These are phyloP conservation scores for Exobasidium cylindrosporum DNA, from an alignment of 1,284 basidiomycete genomes.

Conservation along the genomic window DNA sequence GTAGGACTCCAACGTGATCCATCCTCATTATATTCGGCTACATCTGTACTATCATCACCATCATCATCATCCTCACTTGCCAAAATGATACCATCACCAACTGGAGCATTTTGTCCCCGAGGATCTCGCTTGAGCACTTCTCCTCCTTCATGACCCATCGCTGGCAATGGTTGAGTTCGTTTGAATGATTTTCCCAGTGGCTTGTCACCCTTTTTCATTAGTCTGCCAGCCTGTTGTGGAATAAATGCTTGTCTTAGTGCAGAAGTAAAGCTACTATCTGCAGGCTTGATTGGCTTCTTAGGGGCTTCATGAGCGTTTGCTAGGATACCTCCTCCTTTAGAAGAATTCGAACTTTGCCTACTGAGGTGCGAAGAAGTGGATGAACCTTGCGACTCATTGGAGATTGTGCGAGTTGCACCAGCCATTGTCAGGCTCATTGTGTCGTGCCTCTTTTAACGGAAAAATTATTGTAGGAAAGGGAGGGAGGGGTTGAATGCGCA, in stretches of 20 bases:
- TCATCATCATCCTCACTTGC: background rate
- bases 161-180: slow-evolving; percentile 25
- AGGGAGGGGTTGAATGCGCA: too few relatives aligned
- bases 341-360: background rate
- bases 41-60: background rate
- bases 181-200: slow-evolving; percentile 39
- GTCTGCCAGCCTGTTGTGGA: slow-evolving; percentile 33
- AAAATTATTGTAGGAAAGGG: too few relatives aligned
- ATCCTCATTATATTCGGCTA: background rate
- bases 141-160: slow-evolving; percentile 30
- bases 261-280: slow-evolving; percentile 14
- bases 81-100: slow-evolving; percentile 37
- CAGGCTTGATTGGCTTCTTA: slow-evolving; percentile 10
- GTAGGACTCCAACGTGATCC: background rate
- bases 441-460: too few relatives aligned
- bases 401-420: background rate
- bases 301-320: slow-evolving; percentile 36
- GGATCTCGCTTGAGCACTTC: slow-evolving; percentile 41
- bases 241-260: slow-evolving; percentile 37
- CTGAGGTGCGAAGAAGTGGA: background rate
- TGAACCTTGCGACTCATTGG: background rate
- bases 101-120: slow-evolving; percentile 28
- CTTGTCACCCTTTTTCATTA: slow-evolving; percentile 32
- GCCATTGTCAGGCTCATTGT: too few relatives aligned
- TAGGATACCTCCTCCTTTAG: slow-evolving; percentile 27